Base-by-base conservation (phyloP, 441 rosid species). In the Hypseocharis bilobata region DNA sequence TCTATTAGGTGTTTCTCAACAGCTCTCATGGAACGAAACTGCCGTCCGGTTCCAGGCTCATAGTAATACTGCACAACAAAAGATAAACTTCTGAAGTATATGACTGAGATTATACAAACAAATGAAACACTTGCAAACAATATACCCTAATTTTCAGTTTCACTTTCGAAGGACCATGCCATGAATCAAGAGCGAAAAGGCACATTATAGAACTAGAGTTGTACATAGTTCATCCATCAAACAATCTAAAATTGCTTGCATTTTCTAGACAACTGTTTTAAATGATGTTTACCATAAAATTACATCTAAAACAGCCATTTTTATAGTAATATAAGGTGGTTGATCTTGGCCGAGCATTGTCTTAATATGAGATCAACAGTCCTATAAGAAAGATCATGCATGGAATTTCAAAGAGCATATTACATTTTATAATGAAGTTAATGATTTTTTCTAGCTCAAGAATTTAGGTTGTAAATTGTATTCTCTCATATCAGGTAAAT, bases 11-110 rank as follows among this genome's bases (percentile, higher is more conserved):
- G 65, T 38, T 65, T 77, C 36, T 83, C 77, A 64, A 72, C 59
- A 45, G 82, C 62, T 65, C 59, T 62, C 55, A 81, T 44, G 28
- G 91, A 82, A 59, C 79, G 75, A 73, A 86, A 84, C 64, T 78
- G 22, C 62, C 69, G 67, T 63, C 88, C 87, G 27, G 77, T 76
- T 22, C 80, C 73, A 23, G 84, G 85, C 64, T 84, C 79, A 23
- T 70, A 6, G 71, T 74, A 81, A 74, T 80, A 77, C 88, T 82
- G 68, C 66, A 70, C 51, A 64, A 47, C 2, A 44, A 25, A 57
- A 58, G 8, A 7, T 1, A 22, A 73, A 66, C 65, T 13, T 60
- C 25, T 13, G 40, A 1, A 55, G n/a, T 6, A 40, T 63, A 13
- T 23, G n/a, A 36, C 42, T 36, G 4, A 16, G 16, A 57, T 22